Percentiles rank a stretch among this genome's conserved stretches.
These are phyloP conservation scores for Neurospora sp. DNA, from an alignment of 495 filamentous ascomycete genomes.

Conservation along the genomic window DNA sequence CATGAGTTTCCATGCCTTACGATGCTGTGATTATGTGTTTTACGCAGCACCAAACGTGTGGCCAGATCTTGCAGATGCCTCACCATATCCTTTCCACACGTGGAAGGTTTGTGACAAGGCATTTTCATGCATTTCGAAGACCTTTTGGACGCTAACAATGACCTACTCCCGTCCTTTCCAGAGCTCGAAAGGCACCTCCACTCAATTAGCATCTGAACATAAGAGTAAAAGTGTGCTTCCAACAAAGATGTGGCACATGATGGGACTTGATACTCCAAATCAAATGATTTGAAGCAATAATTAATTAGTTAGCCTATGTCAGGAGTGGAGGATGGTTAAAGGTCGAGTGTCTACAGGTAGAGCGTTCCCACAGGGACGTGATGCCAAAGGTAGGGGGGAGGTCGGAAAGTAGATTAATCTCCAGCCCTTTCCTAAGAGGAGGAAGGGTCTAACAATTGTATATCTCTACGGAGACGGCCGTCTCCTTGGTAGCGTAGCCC, in stretches of 20 bases:
- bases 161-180: background rate
- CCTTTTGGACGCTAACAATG: background rate
- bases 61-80: background rate
- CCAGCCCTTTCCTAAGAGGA: background rate
- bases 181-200: background rate
- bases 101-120: background rate
- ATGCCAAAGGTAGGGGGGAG: background rate
- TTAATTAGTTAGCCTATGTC: too few species aligned
- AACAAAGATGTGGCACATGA: background rate
- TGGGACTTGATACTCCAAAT: too few species aligned
- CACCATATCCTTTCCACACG: background rate
- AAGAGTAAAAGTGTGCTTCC: background rate
- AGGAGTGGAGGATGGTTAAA: too few species aligned
- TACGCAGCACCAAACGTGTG: background rate
- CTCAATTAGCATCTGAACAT: background rate
- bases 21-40: background rate
- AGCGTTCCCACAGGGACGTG: background rate
- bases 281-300: too few species aligned
- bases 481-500: background rate
- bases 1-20: background rate
- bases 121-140: background rate
- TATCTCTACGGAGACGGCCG: background rate
- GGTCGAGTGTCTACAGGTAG: too few species aligned
- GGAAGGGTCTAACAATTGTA: background rate
- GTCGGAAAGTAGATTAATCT: background rate